phyloP scores from a whole-genome alignment of 495 filamentous ascomycete species.

The Pseudevernia furfuracea region DNA sequence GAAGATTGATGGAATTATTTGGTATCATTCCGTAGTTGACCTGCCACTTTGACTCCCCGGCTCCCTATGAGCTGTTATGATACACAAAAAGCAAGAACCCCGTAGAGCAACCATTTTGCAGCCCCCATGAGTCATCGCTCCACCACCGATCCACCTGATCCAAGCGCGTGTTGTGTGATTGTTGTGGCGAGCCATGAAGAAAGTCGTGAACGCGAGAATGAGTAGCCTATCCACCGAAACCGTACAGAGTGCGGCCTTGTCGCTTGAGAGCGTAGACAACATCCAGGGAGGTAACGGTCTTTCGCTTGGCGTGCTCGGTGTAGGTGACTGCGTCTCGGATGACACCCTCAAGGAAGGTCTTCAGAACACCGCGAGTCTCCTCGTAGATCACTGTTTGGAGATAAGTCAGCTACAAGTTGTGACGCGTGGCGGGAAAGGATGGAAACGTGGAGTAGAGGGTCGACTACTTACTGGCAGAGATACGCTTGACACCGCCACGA shows the following conservation, averaged over 20 bases:
- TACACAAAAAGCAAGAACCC: slow-evolving; percentile 26
- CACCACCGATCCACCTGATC: slow-evolving; percentile 15
- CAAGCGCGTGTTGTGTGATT: slow-evolving; percentile 16
- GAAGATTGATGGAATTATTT: slow-evolving; percentile 24
- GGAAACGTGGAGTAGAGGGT: background rate
- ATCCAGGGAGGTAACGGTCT: slow-evolving; percentile 96
- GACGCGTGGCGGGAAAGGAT: background rate
- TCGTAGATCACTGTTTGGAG: slow-evolving; percentile 79
- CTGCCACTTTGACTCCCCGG: slow-evolving; percentile 24
- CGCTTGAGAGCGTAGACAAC: slow-evolving; percentile 97
- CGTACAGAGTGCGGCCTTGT: slow-evolving; percentile 93
- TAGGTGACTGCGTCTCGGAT: slow-evolving; percentile 99
- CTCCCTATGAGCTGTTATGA: slow-evolving; percentile 23
- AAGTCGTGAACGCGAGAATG: slow-evolving; percentile 23
- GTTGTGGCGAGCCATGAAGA: slow-evolving; percentile 20
- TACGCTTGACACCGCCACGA: slow-evolving; percentile 99
- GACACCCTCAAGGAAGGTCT: slow-evolving; percentile 99
- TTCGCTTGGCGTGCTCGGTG: slow-evolving; percentile 97
- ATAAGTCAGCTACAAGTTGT: slow-evolving; percentile 29
- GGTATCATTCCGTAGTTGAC: slow-evolving; percentile 28
- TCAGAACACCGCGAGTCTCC: slow-evolving; percentile 99
- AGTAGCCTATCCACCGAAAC: slow-evolving; percentile 88
- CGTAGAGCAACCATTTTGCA: slow-evolving; percentile 17
- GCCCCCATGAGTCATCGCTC: slow-evolving; percentile 23
- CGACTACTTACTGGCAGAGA: slow-evolving; percentile 78